These are phyloP conservation scores for Beverwykella pulmonaria DNA, from an alignment of 495 filamentous ascomycete species.

Conservation along the genomic window DNA sequence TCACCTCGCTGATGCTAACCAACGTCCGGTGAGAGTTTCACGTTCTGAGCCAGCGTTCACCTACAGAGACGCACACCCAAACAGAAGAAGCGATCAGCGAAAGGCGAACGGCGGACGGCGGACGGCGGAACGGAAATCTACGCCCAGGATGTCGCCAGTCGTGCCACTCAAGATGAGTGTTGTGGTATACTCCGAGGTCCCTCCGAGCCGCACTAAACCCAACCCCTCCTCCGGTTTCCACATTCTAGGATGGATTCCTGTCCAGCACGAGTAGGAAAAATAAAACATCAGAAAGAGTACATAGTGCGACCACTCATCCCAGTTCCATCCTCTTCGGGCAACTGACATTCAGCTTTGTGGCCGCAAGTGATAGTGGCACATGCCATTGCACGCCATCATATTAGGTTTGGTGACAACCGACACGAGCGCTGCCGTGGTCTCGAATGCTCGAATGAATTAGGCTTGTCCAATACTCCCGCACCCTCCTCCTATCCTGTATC, in stretches of 20 bases:
- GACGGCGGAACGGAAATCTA: background rate
- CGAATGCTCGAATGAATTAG: too few relatives aligned
- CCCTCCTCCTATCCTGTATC: background rate
- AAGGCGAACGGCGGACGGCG: background rate
- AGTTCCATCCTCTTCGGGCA: background rate
- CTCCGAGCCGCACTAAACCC: background rate
- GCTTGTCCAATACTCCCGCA: constrained; percentile 3
- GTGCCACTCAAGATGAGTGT: constrained; percentile 9
- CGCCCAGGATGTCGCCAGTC: background rate
- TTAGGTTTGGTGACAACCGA: too few relatives aligned
- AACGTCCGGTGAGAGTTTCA: constrained; percentile 10
- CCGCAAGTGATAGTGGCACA: background rate
- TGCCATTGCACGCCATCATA: too few relatives aligned
- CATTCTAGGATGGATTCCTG: too few relatives aligned
- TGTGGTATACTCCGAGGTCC: background rate
- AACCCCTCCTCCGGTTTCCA: background rate
- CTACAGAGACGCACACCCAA: too few relatives aligned
- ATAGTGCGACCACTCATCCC: background rate
- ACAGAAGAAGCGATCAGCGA: too few relatives aligned
- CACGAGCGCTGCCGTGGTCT: too few relatives aligned
- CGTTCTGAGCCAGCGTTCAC: background rate
- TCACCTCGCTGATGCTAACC: background rate
- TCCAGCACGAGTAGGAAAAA: too few relatives aligned
- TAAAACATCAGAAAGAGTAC: background rate
- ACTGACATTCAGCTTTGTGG: background rate